These are phyloP conservation scores for Spinellus fusiger DNA, from an alignment of 192 early-diverging fungal species.

Conservation along the genomic window DNA sequence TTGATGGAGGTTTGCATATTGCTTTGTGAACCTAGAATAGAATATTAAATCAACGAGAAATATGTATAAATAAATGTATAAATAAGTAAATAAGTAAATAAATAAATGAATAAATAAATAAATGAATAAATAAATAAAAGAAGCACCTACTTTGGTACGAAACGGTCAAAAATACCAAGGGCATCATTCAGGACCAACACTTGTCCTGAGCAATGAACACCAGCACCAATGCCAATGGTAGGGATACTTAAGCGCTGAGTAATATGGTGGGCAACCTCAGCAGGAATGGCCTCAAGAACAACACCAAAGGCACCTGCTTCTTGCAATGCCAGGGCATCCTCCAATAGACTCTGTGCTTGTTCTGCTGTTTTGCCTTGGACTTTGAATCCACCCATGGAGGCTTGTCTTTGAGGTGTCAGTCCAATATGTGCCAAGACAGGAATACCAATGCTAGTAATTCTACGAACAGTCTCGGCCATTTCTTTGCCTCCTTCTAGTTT, in stretches of 20 bases:
- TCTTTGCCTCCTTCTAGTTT: constrained; percentile 95
- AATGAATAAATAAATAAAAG: neutral
- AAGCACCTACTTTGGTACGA: constrained; percentile 70
- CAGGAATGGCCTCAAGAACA: constrained; percentile 90
- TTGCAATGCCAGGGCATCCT: constrained; percentile 87
- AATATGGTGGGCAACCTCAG: constrained; percentile 80
- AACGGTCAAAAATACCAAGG: constrained; percentile 87
- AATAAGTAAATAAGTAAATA: neutral
- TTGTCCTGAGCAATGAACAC: constrained; percentile 82
- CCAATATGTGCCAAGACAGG: constrained; percentile 95
- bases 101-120: neutral
- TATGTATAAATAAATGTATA: neutral
- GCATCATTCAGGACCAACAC: constrained; percentile 91
- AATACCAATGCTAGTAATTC: constrained; percentile 81
- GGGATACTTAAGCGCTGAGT: constrained; percentile 75
- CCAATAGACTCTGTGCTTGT: constrained; percentile 67
- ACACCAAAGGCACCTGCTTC: constrained; percentile 86
- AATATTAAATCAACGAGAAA: neutral
- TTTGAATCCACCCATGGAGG: constrained; percentile 82
- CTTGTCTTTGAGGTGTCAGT: constrained; percentile 88
- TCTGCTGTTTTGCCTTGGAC: constrained; percentile 86
- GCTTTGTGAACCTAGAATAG: constrained; percentile 74
- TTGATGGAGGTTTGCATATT: constrained; percentile 72
- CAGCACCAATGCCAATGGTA: constrained; percentile 98
- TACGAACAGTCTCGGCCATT: constrained; percentile 67